These are phyloP conservation scores for Globisporangium emineosum DNA, from an alignment of 352 stramenopile genomes.

Conservation along the genomic window DNA sequence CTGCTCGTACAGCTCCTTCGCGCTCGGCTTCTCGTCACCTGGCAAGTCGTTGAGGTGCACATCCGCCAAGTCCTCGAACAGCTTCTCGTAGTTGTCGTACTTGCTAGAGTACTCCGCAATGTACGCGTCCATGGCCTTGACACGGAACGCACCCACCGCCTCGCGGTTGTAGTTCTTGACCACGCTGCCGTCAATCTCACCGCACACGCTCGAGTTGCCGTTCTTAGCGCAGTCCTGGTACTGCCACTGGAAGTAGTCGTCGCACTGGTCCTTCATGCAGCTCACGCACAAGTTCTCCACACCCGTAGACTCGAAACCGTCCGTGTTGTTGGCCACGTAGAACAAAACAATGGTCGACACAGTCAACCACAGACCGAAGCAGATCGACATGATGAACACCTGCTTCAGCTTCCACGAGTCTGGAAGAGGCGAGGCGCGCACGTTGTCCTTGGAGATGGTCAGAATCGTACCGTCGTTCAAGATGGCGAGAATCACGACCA, in stretches of 20 bases:
- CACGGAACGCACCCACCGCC: constrained; percentile 44
- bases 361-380: constrained; percentile 64
- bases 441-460: constrained; percentile 80
- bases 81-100: constrained; percentile 43
- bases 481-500: constrained; percentile 89
- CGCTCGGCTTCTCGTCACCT: constrained; percentile 34
- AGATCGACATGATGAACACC: constrained; percentile 67
- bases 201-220: constrained; percentile 48
- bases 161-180: constrained; percentile 28
- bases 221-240: constrained; percentile 49
- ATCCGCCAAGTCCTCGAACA: constrained; percentile 57
- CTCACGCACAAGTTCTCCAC: constrained; percentile 63
- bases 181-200: constrained; percentile 59
- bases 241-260: constrained; percentile 53
- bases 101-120: constrained; percentile 37
- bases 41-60: constrained; percentile 52
- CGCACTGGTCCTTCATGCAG: constrained; percentile 56
- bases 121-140: constrained; percentile 38
- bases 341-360: constrained; percentile 69
- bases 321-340: constrained; percentile 51
- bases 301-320: constrained; percentile 44
- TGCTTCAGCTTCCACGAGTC: constrained; percentile 74
- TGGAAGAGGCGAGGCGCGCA: constrained; percentile 50
- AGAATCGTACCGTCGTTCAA: constrained; percentile 89
- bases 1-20: constrained; percentile 48